These are phyloP conservation scores for Geranium brycei DNA, from an alignment of 345 rosid genomes.

Conservation along the genomic window DNA sequence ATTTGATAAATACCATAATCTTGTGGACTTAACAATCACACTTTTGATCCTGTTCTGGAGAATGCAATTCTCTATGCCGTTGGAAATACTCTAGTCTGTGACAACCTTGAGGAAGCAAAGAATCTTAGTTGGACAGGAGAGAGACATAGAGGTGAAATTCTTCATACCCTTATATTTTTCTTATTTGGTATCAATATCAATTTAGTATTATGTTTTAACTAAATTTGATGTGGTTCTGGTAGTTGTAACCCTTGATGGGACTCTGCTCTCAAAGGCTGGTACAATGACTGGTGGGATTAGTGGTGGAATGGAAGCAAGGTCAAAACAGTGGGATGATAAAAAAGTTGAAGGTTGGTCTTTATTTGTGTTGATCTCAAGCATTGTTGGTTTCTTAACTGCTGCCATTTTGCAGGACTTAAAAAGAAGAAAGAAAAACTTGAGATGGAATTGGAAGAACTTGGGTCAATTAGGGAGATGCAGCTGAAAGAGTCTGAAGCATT, in stretches of 20 bases:
- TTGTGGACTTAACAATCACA: constrained; percentile 53
- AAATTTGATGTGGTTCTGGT: constrained; percentile 11
- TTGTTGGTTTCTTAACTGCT: constrained; percentile 5
- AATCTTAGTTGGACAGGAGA: constrained; percentile 88
- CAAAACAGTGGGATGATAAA: constrained; percentile 95
- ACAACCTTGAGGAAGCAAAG: constrained; percentile 93
- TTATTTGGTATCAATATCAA: not conserved
- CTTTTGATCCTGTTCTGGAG: constrained; percentile 80
- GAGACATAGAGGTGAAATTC: constrained; percentile 62
- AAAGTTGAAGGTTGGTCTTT: constrained; percentile 63
- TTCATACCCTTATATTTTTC: constrained; percentile 7
- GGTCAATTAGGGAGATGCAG: constrained; percentile 92
- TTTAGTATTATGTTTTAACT: not conserved
- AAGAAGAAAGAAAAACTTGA: constrained; percentile 71
- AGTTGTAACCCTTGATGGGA: constrained; percentile 98
- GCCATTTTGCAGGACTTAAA: constrained; percentile 41
- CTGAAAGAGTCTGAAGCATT: constrained; percentile 81
- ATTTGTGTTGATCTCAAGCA: constrained; percentile 3
- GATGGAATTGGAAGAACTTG: constrained; percentile 66
- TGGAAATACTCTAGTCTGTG: constrained; percentile 93
- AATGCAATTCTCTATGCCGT: constrained; percentile 90
- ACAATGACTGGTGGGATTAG: constrained; percentile 99
- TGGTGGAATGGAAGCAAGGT: constrained; percentile 98
- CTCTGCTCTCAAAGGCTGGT: constrained; percentile 82
- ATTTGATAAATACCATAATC: not conserved